Evolutionary conservation across 768 basidiomycete genomes (phyloP), one percentile per base, ranked within the genome.

Genomic region (Tremella fuciformis): DNA sequence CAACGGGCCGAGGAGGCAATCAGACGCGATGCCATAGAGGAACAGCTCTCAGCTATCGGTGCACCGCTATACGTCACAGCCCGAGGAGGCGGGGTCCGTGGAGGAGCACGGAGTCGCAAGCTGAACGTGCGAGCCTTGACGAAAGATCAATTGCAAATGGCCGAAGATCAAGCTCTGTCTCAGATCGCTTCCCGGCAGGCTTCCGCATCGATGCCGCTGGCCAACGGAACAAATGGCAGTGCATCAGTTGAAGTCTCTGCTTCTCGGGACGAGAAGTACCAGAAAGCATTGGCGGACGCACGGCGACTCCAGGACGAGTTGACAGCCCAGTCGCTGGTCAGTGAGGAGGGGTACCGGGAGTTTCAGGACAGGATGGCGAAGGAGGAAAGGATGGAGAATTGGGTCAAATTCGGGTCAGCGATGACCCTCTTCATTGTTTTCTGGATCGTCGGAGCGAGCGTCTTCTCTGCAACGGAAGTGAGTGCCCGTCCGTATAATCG

Each of bases 81-180:
- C 58, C 21, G 55, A 37, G 49, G 58, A 42, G 52, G 40, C 18
- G 24, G 57, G 19, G 55, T 48, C 18, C 48, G 38, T 26, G 48
- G 49, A 11, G 47, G 53, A 34, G 42, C 34, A n/a, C 55, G 46
- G 16, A 82, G 82, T 11, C 84, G 82, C 80, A 82, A 82, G 60
- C 78, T 89, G 13, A 88, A 89, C 69, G 64, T 87, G 38, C 82
- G 83, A 60, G 86, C 81, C 3, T 79, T 89, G 46, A 79, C 82
- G 13, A 78, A 78, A 26, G 74, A 74, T 8, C 82, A 86, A 71
- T 79, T 86, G 13, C 82, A 86, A 59, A 80, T 80, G 18, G 84
- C 86, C 2, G 84, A 86, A 3, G 78, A 84, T 64, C 88, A 88
- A 72, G 84, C 86, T 15, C 86, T 86, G 84, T 77, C 82, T 2